Percentiles rank a stretch among this genome's conserved stretches.
These are phyloP conservation scores for Kodamaea arcana DNA, from an alignment of 1,139 yeast genomes.

Conservation along the genomic window DNA sequence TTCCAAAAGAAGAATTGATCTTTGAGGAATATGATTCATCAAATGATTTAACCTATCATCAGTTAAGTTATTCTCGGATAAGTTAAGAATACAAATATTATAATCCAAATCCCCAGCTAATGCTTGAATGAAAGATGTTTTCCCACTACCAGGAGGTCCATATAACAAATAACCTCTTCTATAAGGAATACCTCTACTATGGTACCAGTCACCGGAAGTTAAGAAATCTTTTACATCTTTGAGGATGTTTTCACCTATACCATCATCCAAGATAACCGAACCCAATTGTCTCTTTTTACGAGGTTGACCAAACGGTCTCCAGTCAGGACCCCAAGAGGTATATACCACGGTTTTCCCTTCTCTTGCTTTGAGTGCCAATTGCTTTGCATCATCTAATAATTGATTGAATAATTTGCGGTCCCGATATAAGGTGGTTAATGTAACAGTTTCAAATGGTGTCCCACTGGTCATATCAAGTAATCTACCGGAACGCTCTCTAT, in stretches of 20 bases:
- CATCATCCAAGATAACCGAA: conserved; percentile 80
- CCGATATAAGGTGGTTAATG: conserved; percentile 81
- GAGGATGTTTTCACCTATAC: conserved; percentile 61
- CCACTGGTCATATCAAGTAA: conserved; percentile 88
- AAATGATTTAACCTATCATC: conserved; percentile 92
- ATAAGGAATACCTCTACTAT: conserved; percentile 93
- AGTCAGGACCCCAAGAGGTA: conserved; percentile 97
- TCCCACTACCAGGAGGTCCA: conserved; percentile 99
- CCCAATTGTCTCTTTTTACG: conserved; percentile 79
- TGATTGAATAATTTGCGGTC: conserved; percentile 70
- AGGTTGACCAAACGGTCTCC: conserved; percentile 98
- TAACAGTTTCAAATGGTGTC: conserved; percentile 92
- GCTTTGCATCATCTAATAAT: conserved; percentile 80
- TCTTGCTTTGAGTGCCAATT: conserved; percentile 72
- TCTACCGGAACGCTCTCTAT: conserved; percentile 86
- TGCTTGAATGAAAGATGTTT: conserved; percentile 93
- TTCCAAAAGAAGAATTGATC: conserved; percentile 79
- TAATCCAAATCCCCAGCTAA: conserved; percentile 95
- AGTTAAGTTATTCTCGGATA: conserved; percentile 86
- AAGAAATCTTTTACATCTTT: conserved; percentile 79
- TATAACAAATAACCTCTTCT: conserved; percentile 89
- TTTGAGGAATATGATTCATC: conserved; percentile 92
- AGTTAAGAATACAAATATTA: conserved; percentile 86
- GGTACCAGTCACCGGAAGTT: conserved; percentile 83
- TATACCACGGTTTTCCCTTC: conserved; percentile 93